Conservation (phyloP, 1,139 yeast species). For the Yamadazyma triangularis region DNA sequence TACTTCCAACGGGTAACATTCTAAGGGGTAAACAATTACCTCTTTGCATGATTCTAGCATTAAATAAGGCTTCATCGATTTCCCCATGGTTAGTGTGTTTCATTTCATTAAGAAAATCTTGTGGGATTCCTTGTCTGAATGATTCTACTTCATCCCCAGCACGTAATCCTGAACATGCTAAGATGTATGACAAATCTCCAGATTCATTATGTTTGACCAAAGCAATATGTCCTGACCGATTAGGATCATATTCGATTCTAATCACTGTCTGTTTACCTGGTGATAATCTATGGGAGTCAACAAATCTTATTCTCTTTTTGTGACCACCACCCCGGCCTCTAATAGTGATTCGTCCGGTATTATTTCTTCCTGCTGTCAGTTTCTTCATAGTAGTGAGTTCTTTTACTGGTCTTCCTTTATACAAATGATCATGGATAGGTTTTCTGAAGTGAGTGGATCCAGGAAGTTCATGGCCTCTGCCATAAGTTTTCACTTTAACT, state of each 20-base stretch:
- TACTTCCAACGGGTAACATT: conserved; percentile 91
- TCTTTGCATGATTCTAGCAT: conserved; percentile 82
- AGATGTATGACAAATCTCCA: conserved; percentile 66
- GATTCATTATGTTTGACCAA: conserved; percentile 63
- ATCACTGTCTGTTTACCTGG: conserved; percentile 76
- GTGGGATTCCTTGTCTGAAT: conserved; percentile 84
- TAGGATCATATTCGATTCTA: conserved; percentile 95
- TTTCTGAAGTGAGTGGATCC: conserved; percentile 86
- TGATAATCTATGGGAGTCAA: conserved; percentile 67
- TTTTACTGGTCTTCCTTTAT: conserved; percentile 78
- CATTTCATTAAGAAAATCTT: conserved; percentile 70
- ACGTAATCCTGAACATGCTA: conserved; percentile 91
- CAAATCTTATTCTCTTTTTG: conserved; percentile 76
- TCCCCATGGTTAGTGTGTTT: conserved; percentile 58
- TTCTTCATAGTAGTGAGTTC: conserved; percentile 73
- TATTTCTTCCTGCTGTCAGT: conserved; percentile 84
- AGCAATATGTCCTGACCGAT: conserved; percentile 92
- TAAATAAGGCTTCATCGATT: conserved; percentile 86
- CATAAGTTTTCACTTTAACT: conserved; percentile 68
- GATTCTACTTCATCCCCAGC: conserved; percentile 90
- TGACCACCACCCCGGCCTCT: conserved; percentile 98
- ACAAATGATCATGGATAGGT: conserved; percentile 82
- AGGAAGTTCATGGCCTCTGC: conserved; percentile 72
- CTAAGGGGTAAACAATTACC: conserved; percentile 92
- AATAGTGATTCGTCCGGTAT: conserved; percentile 81